A percentile compares a stretch with the other conserved stretches of the same genome.
These are phyloP conservation scores for Plantago lanceolata DNA, from an alignment of 305 asterid genomes.

Conservation along the genomic window DNA sequence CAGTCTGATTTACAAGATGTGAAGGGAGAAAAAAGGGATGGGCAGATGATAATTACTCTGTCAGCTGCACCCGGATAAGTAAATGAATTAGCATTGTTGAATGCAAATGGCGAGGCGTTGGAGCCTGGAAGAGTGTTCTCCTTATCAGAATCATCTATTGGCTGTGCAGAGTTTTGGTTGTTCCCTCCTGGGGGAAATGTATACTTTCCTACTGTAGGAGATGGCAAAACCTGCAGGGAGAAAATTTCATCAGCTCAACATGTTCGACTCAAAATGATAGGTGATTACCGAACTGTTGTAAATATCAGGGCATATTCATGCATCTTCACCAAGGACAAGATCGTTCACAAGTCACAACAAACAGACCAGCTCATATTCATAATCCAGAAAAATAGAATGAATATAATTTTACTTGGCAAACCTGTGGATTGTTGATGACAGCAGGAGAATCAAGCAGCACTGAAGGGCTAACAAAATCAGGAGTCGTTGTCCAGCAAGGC, in stretches of 20 bases:
- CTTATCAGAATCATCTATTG: conserved; percentile 36
- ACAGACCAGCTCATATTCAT: not conserved
- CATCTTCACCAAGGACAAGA: not conserved
- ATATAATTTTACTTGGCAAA: conserved; percentile 8
- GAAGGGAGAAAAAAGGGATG: not conserved
- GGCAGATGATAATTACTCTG: conserved; percentile 39
- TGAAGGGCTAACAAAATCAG: conserved; percentile 79
- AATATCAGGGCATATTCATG: too few species aligned
- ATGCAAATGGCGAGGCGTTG: conserved; percentile 52
- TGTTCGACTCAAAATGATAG: too few species aligned
- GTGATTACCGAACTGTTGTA: too few species aligned
- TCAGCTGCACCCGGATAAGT: conserved; percentile 36
- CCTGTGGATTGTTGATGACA: conserved; percentile 67
- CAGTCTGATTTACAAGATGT: not conserved
- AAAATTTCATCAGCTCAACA: too few species aligned
- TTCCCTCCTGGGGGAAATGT: conserved; percentile 30
- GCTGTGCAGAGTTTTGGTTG: conserved; percentile 29
- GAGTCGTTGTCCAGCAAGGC: conserved; percentile 70
- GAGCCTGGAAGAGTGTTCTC: conserved; percentile 44
- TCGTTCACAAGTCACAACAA: not conserved
- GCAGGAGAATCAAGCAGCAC: conserved; percentile 84
- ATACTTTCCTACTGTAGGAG: conserved; percentile 90
- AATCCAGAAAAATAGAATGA: not conserved
- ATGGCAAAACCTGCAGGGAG: conserved; percentile 69
- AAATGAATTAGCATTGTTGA: conserved; percentile 39